Evolutionary conservation across 768 basidiomycete genomes (phyloP).

Genomic region (Leucosporidium scottii): DNA sequence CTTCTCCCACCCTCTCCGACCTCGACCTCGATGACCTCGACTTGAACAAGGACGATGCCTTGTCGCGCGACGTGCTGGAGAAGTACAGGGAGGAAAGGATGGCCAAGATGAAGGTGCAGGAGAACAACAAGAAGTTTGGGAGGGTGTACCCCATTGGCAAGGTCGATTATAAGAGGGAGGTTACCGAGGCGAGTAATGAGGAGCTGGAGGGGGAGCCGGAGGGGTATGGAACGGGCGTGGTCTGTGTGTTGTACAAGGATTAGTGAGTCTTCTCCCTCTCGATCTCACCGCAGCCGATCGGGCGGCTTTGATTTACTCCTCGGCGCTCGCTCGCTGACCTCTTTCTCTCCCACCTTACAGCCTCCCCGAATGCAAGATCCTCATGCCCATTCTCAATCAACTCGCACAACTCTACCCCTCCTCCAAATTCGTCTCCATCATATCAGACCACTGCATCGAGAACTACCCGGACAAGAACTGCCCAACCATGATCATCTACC

Average conservation of each 20-base stretch:
- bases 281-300: neutral
- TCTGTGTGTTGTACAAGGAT: constrained; percentile 92
- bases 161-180: constrained; percentile 89
- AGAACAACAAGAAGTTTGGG: constrained; percentile 63
- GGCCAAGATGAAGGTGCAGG: constrained; percentile 55
- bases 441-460: constrained; percentile 75
- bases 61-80: constrained; percentile 49
- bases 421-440: constrained; percentile 92
- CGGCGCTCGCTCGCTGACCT: neutral
- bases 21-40: constrained; percentile 36
- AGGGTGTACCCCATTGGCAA: constrained; percentile 74
- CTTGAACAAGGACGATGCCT: constrained; percentile 30
- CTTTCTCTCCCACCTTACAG: constrained; percentile 45
- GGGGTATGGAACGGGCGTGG: constrained; percentile 70
- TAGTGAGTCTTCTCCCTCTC: constrained; percentile 53
- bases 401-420: constrained; percentile 78
- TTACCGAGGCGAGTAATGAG: constrained; percentile 80
- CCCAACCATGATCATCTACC: constrained; percentile 88
- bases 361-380: constrained; percentile 68
- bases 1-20: constrained; percentile 18
- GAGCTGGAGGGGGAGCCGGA: constrained; percentile 54
- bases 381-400: constrained; percentile 59
- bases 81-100: constrained; percentile 59
- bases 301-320: neutral
- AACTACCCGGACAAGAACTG: constrained; percentile 84